Percentiles rank a stretch among this genome's conserved stretches.
These are phyloP conservation scores for Penstemon davidsonii DNA, from an alignment of 257 asterid genomes.

Conservation along the genomic window DNA sequence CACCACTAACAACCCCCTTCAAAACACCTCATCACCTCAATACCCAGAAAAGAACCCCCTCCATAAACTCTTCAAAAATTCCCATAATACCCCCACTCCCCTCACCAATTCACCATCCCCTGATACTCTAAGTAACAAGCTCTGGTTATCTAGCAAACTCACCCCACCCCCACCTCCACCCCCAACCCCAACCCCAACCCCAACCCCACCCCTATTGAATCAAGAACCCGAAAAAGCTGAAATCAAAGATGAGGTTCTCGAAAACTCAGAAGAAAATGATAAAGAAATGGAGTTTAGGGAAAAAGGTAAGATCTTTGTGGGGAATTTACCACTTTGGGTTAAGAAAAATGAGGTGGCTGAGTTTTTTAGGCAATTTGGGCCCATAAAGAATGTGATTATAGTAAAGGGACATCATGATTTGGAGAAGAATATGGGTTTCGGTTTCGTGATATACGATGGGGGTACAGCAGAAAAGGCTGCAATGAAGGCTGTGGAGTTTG, in stretches of 20 bases:
- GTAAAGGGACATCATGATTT: constrained; percentile 77
- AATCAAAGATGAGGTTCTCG: constrained; percentile 28
- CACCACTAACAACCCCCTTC: constrained; percentile 41
- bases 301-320: constrained; percentile 85
- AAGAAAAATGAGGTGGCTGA: constrained; percentile 75
- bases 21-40: constrained; percentile 42
- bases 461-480: constrained; percentile 78
- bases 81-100: constrained; percentile 29
- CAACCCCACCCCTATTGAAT: constrained; percentile 16
- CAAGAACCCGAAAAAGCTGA: constrained; percentile 21
- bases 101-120: constrained; percentile 33
- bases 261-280: constrained; percentile 37
- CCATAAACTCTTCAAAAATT: constrained; percentile 35
- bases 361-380: constrained; percentile 96
- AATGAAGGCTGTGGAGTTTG: constrained; percentile 91
- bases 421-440: constrained; percentile 92
- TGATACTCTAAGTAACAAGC: constrained; percentile 59
- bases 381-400: constrained; percentile 74
- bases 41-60: constrained; percentile 54
- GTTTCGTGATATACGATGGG: constrained; percentile 82
- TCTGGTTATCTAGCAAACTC: constrained; percentile 82
- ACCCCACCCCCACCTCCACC: constrained; percentile 57
- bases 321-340: constrained; percentile 85
- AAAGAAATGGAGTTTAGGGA: constrained; percentile 58
- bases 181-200: constrained; percentile 34